Percentiles rank a stretch among this genome's conserved stretches.
Evolutionary conservation across 345 rosid species (phyloP).

Genomic region (Eucalyptus marginata): DNA sequence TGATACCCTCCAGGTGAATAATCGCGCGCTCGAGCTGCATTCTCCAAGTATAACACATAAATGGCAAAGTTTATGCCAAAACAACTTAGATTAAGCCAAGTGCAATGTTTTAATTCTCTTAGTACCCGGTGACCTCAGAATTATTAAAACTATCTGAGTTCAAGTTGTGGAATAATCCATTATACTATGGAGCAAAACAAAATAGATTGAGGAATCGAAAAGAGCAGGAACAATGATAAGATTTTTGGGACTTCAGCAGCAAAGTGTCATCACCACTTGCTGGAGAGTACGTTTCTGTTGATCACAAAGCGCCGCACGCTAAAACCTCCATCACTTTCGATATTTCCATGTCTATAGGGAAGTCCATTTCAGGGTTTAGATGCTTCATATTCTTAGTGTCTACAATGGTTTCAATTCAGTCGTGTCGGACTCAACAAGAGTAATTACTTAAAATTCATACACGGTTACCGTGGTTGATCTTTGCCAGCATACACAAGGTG

Average conservation of each 20-base stretch:
- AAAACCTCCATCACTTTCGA: not conserved
- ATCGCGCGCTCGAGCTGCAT: not conserved
- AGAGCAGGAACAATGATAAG: not conserved
- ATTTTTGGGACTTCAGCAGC: not conserved
- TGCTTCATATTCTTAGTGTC: not conserved
- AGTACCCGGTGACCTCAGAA: not conserved
- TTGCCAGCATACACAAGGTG: not conserved
- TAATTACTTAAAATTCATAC: not conserved
- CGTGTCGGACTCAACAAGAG: not conserved
- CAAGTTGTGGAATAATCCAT: not conserved
- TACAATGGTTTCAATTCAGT: not conserved
- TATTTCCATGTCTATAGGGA: not conserved
- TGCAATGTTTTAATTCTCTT: not conserved
- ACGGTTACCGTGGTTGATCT: not conserved
- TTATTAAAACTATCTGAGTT: not conserved
- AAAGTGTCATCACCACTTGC: not conserved
- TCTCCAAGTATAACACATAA: not conserved
- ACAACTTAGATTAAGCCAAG: not conserved
- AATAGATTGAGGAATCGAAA: not conserved
- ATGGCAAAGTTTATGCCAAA: not conserved
- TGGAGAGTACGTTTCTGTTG: not conserved
- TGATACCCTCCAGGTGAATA: not conserved
- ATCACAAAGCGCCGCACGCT: not conserved
- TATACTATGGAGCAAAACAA: not conserved
- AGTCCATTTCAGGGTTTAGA: not conserved